Percentiles rank a stretch among this genome's conserved stretches.
Evolutionary conservation across 2,329 filamentous ascomycete species (phyloP).

Genomic region (Scedosporium minutisporum): DNA sequence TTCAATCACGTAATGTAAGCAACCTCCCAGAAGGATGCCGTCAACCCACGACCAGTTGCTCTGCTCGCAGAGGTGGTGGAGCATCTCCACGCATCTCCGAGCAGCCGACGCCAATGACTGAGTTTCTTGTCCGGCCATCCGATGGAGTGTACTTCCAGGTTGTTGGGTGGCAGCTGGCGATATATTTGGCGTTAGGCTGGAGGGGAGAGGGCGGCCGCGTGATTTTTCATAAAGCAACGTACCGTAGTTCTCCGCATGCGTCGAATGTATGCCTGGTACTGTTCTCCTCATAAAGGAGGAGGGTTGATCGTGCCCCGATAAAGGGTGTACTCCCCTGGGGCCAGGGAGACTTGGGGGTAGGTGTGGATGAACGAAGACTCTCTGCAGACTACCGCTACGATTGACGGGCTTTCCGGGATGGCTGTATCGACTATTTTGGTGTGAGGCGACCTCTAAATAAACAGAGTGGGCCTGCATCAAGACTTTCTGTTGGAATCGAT

Average conservation of each 20-base stretch:
- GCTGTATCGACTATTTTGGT: slow-evolving; percentile 18
- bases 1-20: slow-evolving; percentile 81
- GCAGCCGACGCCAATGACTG: slow-evolving; percentile 30
- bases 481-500: slow-evolving; percentile 56
- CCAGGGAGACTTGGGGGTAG: neutral
- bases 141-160: neutral
- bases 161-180: neutral
- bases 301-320: neutral
- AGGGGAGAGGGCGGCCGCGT: neutral
- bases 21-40: slow-evolving; percentile 83
- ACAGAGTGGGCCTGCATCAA: slow-evolving; percentile 61
- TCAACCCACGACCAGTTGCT: slow-evolving; percentile 84
- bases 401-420: neutral
- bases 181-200: neutral
- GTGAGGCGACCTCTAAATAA: slow-evolving; percentile 61
- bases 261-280: neutral
- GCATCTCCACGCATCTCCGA: slow-evolving; percentile 57
- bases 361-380: neutral
- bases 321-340: neutral
- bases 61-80: slow-evolving; percentile 67
- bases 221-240: neutral
- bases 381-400: neutral
- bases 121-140: neutral
- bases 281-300: neutral
- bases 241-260: neutral